These are phyloP conservation scores for Scopulariopsis brevicaulis DNA, from an alignment of 2,329 filamentous ascomycete species.

Conservation along the genomic window DNA sequence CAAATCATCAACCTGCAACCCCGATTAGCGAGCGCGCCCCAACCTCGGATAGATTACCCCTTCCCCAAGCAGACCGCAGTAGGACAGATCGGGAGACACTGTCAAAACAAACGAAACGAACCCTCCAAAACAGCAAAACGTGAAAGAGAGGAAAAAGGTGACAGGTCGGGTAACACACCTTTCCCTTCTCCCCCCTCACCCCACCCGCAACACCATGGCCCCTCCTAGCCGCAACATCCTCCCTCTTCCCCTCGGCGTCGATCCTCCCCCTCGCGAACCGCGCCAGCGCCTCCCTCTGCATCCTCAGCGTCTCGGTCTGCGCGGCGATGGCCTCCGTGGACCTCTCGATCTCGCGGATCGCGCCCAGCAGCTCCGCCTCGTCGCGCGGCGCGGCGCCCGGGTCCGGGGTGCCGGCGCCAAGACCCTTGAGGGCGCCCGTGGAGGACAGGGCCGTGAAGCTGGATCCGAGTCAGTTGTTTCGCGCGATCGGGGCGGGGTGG, in stretches of 20 bases:
- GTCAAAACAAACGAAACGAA: not conserved
- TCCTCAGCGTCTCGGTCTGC: slow-evolving; percentile 49
- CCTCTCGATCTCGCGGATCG: slow-evolving; percentile 50
- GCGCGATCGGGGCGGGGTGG: not conserved
- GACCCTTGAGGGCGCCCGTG: slow-evolving; percentile 32
- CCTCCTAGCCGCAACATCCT: slow-evolving; percentile 20
- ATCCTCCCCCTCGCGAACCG: slow-evolving; percentile 35
- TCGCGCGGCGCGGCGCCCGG: slow-evolving; percentile 35
- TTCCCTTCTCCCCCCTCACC: not conserved
- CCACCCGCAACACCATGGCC: slow-evolving; percentile 18
- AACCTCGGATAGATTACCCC: not conserved
- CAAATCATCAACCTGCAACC: slow-evolving; percentile 33
- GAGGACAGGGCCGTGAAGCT: slow-evolving; percentile 39
- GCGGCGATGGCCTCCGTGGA: slow-evolving; percentile 54
- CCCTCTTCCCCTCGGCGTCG: slow-evolving; percentile 19
- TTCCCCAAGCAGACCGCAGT: not conserved
- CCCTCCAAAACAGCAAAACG: not conserved
- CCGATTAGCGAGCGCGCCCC: not conserved
- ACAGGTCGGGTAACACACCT: slow-evolving; percentile 19
- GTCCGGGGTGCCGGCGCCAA: slow-evolving; percentile 29
- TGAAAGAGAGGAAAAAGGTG: not conserved
- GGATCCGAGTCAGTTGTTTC: not conserved
- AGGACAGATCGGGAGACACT: not conserved
- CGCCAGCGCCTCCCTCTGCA: slow-evolving; percentile 50
- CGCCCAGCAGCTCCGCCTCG: slow-evolving; percentile 48